phyloP scores from a whole-genome alignment of 768 basidiomycete genomes.

The Termitomyces sp. region DNA sequence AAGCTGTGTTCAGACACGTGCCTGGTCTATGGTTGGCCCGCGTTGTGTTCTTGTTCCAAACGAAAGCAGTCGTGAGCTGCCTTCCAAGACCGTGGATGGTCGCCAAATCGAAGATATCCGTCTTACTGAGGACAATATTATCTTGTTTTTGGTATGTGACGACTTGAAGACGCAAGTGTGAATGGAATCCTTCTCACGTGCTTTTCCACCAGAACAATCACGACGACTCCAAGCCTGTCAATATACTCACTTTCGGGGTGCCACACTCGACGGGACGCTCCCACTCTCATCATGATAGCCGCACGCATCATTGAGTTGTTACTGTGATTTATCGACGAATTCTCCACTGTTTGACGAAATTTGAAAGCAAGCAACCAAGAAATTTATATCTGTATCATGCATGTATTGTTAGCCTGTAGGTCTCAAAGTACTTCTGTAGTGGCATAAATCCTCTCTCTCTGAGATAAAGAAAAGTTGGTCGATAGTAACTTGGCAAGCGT shows the following conservation, averaged over 20 bases:
- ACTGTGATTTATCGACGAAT: neutral
- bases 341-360: neutral
- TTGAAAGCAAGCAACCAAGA: neutral
- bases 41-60: constrained; percentile 34
- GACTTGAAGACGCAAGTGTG: neutral
- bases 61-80: constrained; percentile 38
- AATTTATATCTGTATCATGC: neutral
- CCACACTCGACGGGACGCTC: constrained; percentile 17
- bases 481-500: neutral
- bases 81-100: constrained; percentile 38
- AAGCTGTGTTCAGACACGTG: constrained; percentile 21
- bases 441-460: neutral
- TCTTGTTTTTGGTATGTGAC: constrained; percentile 47
- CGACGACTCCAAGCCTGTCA: constrained; percentile 34
- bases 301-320: constrained; percentile 13
- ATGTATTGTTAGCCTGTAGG: neutral
- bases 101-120: constrained; percentile 44
- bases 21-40: constrained; percentile 39
- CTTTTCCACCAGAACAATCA: constrained; percentile 28
- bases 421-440: neutral
- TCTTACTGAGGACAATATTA: constrained; percentile 57
- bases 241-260: constrained; percentile 43
- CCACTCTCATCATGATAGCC: constrained; percentile 22
- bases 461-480: neutral
- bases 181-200: neutral